Conservation (phyloP, 2,329 filamentous ascomycete species). For the Dryadomyces quercus-mongolicae region DNA sequence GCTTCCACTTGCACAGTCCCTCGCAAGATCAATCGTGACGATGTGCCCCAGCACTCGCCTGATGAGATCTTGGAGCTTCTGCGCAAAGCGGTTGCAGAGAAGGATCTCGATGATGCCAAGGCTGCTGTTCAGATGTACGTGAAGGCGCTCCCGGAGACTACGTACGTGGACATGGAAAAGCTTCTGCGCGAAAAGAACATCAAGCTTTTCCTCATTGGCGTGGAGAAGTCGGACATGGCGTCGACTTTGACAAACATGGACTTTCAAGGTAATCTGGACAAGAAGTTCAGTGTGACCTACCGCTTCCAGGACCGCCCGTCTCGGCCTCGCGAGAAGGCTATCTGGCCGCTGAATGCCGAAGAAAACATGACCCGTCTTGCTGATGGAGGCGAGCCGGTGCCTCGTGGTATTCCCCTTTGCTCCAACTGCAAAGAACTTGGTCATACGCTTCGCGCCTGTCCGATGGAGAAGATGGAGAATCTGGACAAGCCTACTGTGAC, state of each 20-base stretch:
- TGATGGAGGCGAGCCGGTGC: slow-evolving; percentile 52
- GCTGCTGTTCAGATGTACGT: slow-evolving; percentile 46
- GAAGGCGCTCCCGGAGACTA: slow-evolving; percentile 45
- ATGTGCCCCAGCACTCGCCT: slow-evolving; percentile 33
- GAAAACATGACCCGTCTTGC: slow-evolving; percentile 53
- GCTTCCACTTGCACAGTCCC: slow-evolving; percentile 44
- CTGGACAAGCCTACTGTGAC: slow-evolving; percentile 31
- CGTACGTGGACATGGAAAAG: slow-evolving; percentile 48
- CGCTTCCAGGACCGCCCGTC: slow-evolving; percentile 45
- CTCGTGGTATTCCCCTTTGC: slow-evolving; percentile 48
- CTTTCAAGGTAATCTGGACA: slow-evolving; percentile 50
- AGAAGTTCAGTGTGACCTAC: slow-evolving; percentile 52
- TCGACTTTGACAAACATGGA: slow-evolving; percentile 58
- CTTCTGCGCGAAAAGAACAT: slow-evolving; percentile 43
- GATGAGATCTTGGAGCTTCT: slow-evolving; percentile 50
- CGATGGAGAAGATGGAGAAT: slow-evolving; percentile 40
- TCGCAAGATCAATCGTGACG: slow-evolving; percentile 42
- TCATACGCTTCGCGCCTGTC: slow-evolving; percentile 48
- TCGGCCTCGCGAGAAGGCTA: slow-evolving; percentile 44
- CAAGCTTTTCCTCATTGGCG: slow-evolving; percentile 48
- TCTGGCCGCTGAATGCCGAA: slow-evolving; percentile 45
- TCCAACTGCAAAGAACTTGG: slow-evolving; percentile 52
- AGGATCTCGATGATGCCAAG: slow-evolving; percentile 52
- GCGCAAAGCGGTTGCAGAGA: slow-evolving; percentile 34
- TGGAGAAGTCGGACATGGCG: slow-evolving; percentile 40